Conservation (phyloP, 352 stramenopile species). For the Globisporangium yorkense region DNA sequence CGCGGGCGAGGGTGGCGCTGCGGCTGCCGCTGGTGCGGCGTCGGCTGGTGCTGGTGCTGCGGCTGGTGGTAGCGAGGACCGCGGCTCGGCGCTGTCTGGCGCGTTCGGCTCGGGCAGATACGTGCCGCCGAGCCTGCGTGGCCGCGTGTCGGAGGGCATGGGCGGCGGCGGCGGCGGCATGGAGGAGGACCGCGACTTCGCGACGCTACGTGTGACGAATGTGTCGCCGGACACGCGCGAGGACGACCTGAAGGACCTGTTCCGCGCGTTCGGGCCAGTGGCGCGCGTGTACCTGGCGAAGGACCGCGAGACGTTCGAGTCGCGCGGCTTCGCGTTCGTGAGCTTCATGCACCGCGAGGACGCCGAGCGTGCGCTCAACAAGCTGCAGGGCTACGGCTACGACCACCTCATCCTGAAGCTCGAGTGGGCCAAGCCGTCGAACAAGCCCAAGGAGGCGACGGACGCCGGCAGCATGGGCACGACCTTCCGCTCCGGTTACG, state of each 20-base stretch:
- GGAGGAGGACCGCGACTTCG: constrained; percentile 71
- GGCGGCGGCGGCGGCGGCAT: constrained; percentile 18
- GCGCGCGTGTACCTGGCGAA: constrained; percentile 97
- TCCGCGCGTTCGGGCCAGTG: constrained; percentile 95
- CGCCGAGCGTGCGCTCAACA: constrained; percentile 95
- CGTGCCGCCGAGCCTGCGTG: constrained; percentile 78
- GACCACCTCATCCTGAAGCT: constrained; percentile 99
- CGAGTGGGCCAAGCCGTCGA: constrained; percentile 98
- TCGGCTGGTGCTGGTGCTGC: constrained; percentile 18
- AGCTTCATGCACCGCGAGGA: constrained; percentile 96
- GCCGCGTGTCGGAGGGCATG: constrained; percentile 27
- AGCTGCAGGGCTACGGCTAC: constrained; percentile 97
- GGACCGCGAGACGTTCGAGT: constrained; percentile 97
- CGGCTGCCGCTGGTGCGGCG: neutral
- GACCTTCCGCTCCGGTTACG: constrained; percentile 86
- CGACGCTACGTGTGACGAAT: constrained; percentile 98
- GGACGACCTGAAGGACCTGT: constrained; percentile 98
- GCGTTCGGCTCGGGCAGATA: constrained; percentile 85
- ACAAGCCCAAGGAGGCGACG: constrained; percentile 66
- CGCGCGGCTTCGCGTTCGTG: constrained; percentile 98
- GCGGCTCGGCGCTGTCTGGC: constrained; percentile 51
- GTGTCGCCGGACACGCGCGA: constrained; percentile 98
- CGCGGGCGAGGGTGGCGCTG: constrained; percentile 17
- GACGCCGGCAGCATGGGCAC: constrained; percentile 80
- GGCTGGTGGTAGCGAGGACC: constrained; percentile 22